Evolutionary conservation across 768 basidiomycete genomes (phyloP), one percentile per base, ranked within the genome.

Genomic region (Naematelia aurantialba): DNA sequence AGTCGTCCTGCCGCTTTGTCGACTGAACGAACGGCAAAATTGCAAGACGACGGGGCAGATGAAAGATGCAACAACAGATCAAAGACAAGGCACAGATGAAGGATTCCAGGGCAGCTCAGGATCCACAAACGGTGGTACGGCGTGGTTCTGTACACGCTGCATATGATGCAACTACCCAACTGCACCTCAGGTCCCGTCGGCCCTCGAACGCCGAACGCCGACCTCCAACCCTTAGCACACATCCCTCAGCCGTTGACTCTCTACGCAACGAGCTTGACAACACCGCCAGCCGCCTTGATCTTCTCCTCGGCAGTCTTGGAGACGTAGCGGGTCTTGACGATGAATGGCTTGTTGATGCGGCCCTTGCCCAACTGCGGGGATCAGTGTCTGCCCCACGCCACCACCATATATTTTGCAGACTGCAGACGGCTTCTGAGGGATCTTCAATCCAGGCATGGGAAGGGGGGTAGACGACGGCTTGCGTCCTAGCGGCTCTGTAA

Each of bases 301-400:
- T 82, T 83, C 73, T 82, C 80, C 78, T 91, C 88, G 29, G 92
- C 92, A 73, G 83, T 86, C 68, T 80, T 82, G 44, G 91, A 94
- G 55, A 97, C 92, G 75, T 87, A 94, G 63, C 96, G 91, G 56
- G 96, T 92, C 83, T 98, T 98, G 72, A 99, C 89, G 75, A 99
- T 98, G 82, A 91, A 90, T 14, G 96, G 96, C 51, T 73, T 69
- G 74, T 63, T 65, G 67, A 98, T 84, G 67, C 90, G 79, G 81
- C 96, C 96, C 76, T 93, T 97, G 76, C 93, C 96, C 81, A 99
- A 81, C 75, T 76, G 61, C 30, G 14, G 17, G n/a, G 14, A 42
- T 66, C 22, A 62, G 52, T 45, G 34, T 10, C 4, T 12, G 19
- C 44, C 27, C 44, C 22, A 4, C 5, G n/a, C 24, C 5, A 5